These are phyloP conservation scores for Suillus weaverae DNA, from an alignment of 768 basidiomycete genomes.

Conservation along the genomic window DNA sequence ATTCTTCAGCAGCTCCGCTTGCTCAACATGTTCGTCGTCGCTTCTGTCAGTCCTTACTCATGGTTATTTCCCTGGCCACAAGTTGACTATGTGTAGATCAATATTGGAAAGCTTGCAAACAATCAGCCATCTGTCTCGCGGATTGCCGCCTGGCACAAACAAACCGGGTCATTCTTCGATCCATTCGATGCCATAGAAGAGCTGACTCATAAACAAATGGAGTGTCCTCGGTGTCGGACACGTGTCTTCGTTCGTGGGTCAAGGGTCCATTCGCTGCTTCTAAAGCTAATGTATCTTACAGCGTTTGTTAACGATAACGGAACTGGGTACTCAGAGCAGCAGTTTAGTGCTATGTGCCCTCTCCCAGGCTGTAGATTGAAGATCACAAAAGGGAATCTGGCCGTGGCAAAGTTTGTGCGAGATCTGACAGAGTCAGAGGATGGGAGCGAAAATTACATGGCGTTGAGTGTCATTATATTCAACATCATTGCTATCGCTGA, in stretches of 20 bases:
- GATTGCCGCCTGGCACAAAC: slow-evolving; percentile 21
- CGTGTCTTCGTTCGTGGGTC: slow-evolving; percentile 34
- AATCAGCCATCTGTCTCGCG: slow-evolving; percentile 19
- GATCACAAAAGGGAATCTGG: slow-evolving; percentile 45
- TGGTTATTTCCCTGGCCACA: neutral
- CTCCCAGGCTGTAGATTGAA: slow-evolving; percentile 37
- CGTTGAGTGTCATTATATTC: slow-evolving; percentile 32
- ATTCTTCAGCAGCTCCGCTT: slow-evolving; percentile 25
- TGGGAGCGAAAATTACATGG: slow-evolving; percentile 28
- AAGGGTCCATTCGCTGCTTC: neutral
- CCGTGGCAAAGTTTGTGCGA: slow-evolving; percentile 41
- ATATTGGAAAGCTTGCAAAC: slow-evolving; percentile 20
- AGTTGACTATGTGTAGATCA: slow-evolving; percentile 18
- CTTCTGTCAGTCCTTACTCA: slow-evolving; percentile 23
- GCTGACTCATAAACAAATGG: slow-evolving; percentile 26
- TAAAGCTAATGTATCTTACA: slow-evolving; percentile 15
- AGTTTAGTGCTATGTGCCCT: slow-evolving; percentile 40
- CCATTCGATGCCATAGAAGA: slow-evolving; percentile 35
- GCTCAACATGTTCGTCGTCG: slow-evolving; percentile 29
- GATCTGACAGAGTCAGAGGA: slow-evolving; percentile 35
- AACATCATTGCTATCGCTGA: neutral
- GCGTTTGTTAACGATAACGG: slow-evolving; percentile 42
- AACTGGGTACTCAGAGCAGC: slow-evolving; percentile 48
- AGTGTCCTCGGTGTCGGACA: slow-evolving; percentile 38
- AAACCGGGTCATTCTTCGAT: slow-evolving; percentile 32